These are phyloP conservation scores for Knoxdaviesia proteae DNA, from an alignment of 2,329 filamentous ascomycete genomes.

Conservation along the genomic window DNA sequence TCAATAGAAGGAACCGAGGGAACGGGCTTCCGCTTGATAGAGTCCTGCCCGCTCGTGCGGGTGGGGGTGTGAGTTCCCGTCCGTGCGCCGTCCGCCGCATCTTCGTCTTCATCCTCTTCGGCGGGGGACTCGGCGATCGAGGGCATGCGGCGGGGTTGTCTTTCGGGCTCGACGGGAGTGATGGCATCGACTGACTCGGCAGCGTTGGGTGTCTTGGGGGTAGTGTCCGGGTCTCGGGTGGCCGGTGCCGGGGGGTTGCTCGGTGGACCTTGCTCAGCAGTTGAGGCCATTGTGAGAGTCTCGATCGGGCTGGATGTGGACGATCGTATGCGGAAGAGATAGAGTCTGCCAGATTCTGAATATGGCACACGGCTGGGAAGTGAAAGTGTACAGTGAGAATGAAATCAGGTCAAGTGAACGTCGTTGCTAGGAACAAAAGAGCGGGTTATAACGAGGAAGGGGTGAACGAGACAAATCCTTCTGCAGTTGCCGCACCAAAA, in stretches of 20 bases:
- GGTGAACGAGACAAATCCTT: no score
- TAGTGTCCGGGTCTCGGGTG: not conserved
- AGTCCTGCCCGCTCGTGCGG: not conserved
- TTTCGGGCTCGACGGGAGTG: not conserved
- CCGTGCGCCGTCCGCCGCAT: no score
- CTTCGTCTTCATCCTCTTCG: not conserved
- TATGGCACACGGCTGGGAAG: not conserved
- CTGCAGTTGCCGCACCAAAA: no score
- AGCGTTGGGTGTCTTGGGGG: not conserved
- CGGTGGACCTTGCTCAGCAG: not conserved
- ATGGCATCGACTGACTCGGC: not conserved
- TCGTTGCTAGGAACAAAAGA: no score
- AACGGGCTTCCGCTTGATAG: conserved; percentile 2
- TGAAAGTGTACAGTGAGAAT: not conserved
- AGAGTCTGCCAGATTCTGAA: not conserved
- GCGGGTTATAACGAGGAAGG: no score
- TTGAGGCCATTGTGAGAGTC: not conserved
- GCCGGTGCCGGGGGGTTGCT: not conserved
- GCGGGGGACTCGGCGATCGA: not conserved
- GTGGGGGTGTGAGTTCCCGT: not conserved
- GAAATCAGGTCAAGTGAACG: not conserved
- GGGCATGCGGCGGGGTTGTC: not conserved
- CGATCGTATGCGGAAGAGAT: not conserved
- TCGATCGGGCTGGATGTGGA: not conserved
- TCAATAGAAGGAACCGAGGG: not conserved